Evolutionary conservation across 805 yeast species (phyloP).

Genomic region (Teunomyces aglyptinius): DNA sequence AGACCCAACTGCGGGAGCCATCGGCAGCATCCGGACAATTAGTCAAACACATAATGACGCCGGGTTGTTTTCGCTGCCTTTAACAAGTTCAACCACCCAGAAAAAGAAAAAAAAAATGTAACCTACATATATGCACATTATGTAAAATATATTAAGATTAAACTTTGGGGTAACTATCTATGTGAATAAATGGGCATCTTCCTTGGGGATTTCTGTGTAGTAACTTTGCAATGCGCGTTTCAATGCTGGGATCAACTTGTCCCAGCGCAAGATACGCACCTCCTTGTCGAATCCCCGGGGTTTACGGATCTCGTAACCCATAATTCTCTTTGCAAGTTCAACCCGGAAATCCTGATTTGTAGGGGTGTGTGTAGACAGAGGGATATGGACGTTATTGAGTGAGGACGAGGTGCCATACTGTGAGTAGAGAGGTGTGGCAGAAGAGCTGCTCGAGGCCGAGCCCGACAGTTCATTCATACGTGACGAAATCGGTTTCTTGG

Average conservation of each 20-base stretch:
- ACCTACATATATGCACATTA: background rate
- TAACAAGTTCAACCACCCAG: too few relatives aligned
- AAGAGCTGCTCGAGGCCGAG: slow-evolving; percentile 10
- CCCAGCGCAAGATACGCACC: slow-evolving; percentile 62
- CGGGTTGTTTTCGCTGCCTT: too few relatives aligned
- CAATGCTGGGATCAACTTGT: slow-evolving; percentile 56
- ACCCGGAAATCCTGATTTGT: slow-evolving; percentile 39
- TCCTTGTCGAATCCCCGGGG: slow-evolving; percentile 72
- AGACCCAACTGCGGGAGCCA: background rate
- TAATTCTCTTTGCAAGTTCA: slow-evolving; percentile 62
- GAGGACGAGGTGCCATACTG: background rate
- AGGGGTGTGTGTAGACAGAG: slow-evolving; percentile 5
- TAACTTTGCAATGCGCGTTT: slow-evolving; percentile 65
- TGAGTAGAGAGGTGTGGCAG: slow-evolving; percentile 2
- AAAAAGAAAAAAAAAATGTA: too few relatives aligned
- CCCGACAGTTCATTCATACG: slow-evolving; percentile 28
- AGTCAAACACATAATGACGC: background rate
- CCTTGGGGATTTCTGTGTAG: slow-evolving; percentile 53
- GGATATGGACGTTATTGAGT: background rate
- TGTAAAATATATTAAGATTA: background rate
- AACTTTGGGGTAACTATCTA: background rate
- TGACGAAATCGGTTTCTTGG: slow-evolving; percentile 55
- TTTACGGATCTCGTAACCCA: slow-evolving; percentile 59
- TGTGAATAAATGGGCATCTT: slow-evolving; percentile 10
- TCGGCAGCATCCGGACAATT: background rate